Evolutionary conservation across 129 eudicot species (phyloP), one percentile per base, ranked within the genome.

Genomic region (Pulicaria dysenterica): DNA sequence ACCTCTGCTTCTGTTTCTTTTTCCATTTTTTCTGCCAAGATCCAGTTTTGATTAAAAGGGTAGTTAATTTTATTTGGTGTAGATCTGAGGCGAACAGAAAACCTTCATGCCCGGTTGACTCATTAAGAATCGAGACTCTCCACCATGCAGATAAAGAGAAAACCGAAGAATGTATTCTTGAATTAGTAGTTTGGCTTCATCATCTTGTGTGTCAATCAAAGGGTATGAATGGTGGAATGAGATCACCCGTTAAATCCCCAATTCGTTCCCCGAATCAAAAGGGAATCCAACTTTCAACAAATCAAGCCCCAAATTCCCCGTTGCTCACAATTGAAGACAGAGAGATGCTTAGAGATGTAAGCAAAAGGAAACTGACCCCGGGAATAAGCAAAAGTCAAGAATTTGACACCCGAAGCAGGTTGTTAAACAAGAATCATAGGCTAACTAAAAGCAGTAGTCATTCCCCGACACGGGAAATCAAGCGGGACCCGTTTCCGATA

Each of bases 321-420:
- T 81, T 81, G 8, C 79, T 95, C 67, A 82, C 99, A 1, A 75
- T 73, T 8, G 99, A 90, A 81, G 99, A 95, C 83, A 94, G 72
- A 42, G 88, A 80, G 56, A 93, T 93, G 96, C 95, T 93, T 61
- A 79, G 83, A 9, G 96, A 85, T 7, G 95, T 93, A 19, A 79
- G 82, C 75, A 93, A 93, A 76, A 65, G 98, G 57, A 93, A 95
- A 65, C 86, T 86, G 51, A 95, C 97, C 7, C 99, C 97, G 6
- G 97, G 96, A 1, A 90, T 95, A 19, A 95, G 99, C 63, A 95
- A 88, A 79, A 90, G 97, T 53, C 99, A 95, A 73, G 99, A 95
- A 69, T 95, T 95, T 65, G 89, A 80, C 38, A 86, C 91, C 36
- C 63, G 85, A 31, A 84, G 65, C 70, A 66, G 85, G 76, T 36